These are phyloP conservation scores for Fusarium oligoseptatum DNA, from an alignment of 2,329 filamentous ascomycete species.

Conservation along the genomic window DNA sequence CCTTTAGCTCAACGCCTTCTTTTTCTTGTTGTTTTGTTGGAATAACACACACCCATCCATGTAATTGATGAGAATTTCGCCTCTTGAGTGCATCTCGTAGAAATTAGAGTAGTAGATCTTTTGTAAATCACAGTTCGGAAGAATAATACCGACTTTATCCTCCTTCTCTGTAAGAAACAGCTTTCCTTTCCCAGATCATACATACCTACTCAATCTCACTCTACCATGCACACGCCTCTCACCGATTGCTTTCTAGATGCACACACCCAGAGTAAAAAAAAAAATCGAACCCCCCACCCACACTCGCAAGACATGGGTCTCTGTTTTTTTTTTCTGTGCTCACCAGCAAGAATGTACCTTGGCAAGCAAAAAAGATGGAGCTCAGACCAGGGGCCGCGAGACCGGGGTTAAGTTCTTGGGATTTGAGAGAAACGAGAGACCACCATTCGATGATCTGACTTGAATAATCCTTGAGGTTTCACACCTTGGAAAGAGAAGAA, in stretches of 20 bases:
- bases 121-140: background rate
- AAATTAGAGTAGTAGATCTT: background rate
- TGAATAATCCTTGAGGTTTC: background rate
- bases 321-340: background rate
- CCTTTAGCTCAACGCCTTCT: background rate
- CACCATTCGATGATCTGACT: slow-evolving; percentile 42
- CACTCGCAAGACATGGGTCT: background rate
- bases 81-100: background rate
- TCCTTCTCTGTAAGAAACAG: background rate
- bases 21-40: background rate
- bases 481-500: slow-evolving; percentile 18
- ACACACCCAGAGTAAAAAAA: background rate
- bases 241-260: background rate
- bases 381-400: background rate
- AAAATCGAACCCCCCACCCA: background rate
- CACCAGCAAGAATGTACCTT: slow-evolving; percentile 25
- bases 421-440: background rate
- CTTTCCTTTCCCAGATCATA: background rate
- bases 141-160: background rate
- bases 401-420: background rate
- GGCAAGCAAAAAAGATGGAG: background rate
- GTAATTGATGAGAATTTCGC: background rate
- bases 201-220: background rate
- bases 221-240: slow-evolving; percentile 3
- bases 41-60: background rate